A percentile compares a stretch with the other conserved stretches of the same genome.
Evolutionary conservation across 495 filamentous ascomycete species (phyloP).

Genomic region (Xylaria curta): DNA sequence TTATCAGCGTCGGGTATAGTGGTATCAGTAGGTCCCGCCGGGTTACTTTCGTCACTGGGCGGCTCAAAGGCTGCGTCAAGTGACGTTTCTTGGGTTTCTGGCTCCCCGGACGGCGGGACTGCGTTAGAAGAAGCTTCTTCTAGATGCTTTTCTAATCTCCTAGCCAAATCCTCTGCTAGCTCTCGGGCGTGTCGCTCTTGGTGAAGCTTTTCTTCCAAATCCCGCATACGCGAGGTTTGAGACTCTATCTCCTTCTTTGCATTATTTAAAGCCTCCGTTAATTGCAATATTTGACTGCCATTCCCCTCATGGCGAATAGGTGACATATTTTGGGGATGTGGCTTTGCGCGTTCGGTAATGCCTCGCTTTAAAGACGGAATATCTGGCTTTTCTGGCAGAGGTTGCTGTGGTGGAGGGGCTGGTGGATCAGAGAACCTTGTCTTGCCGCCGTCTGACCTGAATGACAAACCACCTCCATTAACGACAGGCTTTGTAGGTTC

Average conservation of each 20-base stretch:
- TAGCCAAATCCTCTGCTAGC: slow-evolving; percentile 79
- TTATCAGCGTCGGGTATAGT: slow-evolving; percentile 35
- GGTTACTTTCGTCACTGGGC: slow-evolving; percentile 40
- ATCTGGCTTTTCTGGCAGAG: slow-evolving; percentile 89
- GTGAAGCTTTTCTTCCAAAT: slow-evolving; percentile 77
- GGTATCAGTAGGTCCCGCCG: background rate
- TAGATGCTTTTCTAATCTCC: slow-evolving; percentile 62
- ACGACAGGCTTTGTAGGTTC: slow-evolving; percentile 48
- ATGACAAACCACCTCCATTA: slow-evolving; percentile 54
- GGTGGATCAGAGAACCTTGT: slow-evolving; percentile 86
- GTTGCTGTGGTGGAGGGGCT: slow-evolving; percentile 89
- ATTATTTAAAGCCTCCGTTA: slow-evolving; percentile 80
- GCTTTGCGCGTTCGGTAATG: slow-evolving; percentile 75
- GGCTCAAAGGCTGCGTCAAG: slow-evolving; percentile 48
- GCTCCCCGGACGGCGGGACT: slow-evolving; percentile 32
- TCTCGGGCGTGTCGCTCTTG: slow-evolving; percentile 83
- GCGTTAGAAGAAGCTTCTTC: slow-evolving; percentile 46
- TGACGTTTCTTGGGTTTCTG: slow-evolving; percentile 43
- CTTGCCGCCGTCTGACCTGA: slow-evolving; percentile 65
- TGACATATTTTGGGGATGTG: slow-evolving; percentile 57
- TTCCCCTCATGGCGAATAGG: slow-evolving; percentile 68
- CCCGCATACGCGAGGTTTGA: slow-evolving; percentile 77
- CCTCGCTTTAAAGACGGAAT: slow-evolving; percentile 69
- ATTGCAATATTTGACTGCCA: slow-evolving; percentile 73
- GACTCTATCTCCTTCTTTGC: slow-evolving; percentile 83